These are phyloP conservation scores for Paralagenidium karlingii DNA, from an alignment of 352 stramenopile genomes.

Conservation along the genomic window DNA sequence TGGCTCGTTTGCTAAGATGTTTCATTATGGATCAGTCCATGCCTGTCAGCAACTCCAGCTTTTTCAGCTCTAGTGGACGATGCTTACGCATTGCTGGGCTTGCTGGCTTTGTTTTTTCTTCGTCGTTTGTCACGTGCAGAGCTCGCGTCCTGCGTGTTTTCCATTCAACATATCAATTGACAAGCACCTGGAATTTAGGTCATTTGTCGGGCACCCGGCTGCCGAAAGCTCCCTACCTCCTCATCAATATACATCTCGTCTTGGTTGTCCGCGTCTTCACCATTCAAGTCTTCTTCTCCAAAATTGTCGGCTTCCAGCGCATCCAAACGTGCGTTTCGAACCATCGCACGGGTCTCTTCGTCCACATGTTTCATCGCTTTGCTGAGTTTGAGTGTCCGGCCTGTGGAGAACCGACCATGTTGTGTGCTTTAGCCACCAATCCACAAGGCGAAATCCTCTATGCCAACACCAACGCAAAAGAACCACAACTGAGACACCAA, in stretches of 20 bases:
- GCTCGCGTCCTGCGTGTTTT: not conserved
- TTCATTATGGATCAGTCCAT: too few relatives aligned
- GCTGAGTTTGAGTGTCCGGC: conserved; percentile 61
- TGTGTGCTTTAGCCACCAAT: not conserved
- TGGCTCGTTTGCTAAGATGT: not conserved
- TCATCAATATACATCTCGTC: conserved; percentile 71
- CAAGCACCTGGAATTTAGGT: not conserved
- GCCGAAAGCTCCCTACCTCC: conserved; percentile 9
- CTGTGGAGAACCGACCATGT: conserved; percentile 13
- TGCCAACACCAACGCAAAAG: not conserved
- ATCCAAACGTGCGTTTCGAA: conserved; percentile 77
- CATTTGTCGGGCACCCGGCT: not conserved
- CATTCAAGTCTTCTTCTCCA: conserved; percentile 33
- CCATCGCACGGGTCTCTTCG: conserved; percentile 65
- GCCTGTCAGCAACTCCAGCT: too few relatives aligned
- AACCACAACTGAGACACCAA: conserved; percentile 5
- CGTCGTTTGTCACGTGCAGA: not conserved
- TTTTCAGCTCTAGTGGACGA: too few relatives aligned
- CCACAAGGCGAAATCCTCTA: not conserved
- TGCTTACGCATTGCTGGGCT: too few relatives aligned
- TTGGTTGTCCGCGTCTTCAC: conserved; percentile 27
- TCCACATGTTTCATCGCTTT: conserved; percentile 75
- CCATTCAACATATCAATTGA: not conserved
- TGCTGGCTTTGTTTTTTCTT: too few relatives aligned
- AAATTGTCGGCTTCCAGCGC: conserved; percentile 85